phyloP scores from a whole-genome alignment of 139 green algal species.

The Chlorella sorokiniana region DNA sequence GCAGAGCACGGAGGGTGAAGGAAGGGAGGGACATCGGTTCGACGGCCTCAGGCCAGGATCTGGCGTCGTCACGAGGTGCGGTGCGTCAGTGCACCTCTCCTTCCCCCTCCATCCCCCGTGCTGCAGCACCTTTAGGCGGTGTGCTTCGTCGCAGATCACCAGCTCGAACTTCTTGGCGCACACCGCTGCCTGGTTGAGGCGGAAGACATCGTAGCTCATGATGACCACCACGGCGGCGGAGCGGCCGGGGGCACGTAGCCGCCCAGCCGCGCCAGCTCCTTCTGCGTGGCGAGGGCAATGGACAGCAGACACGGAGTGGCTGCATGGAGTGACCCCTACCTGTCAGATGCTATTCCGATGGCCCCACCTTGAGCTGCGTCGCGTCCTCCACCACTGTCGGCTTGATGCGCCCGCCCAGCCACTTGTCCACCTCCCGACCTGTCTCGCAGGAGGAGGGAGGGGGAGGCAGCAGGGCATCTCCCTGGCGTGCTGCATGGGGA shows the following conservation, averaged over 20 bases:
- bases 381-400: slow-evolving; percentile 27
- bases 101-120: neutral
- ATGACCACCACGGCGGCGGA: neutral
- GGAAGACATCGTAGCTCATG: slow-evolving; percentile 94
- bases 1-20: neutral
- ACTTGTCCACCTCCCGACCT: slow-evolving; percentile 68
- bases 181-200: slow-evolving; percentile 51
- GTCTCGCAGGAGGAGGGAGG: slow-evolving; percentile 73
- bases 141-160: slow-evolving; percentile 94
- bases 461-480: slow-evolving; percentile 81
- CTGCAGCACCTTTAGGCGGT: slow-evolving; percentile 37
- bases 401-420: slow-evolving; percentile 58
- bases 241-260: slow-evolving; percentile 22
- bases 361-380: slow-evolving; percentile 20
- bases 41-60: neutral
- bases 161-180: slow-evolving; percentile 79
- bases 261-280: slow-evolving; percentile 14
- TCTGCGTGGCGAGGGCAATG: neutral
- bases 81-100: no score
- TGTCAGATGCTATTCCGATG: neutral
- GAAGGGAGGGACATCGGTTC: neutral
- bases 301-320: neutral
- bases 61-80: neutral
- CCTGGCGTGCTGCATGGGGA: neutral
- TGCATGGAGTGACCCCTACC: neutral